A percentile compares a stretch with the other conserved stretches of the same genome.
Evolutionary conservation across 345 rosid genomes (phyloP).

Genomic region (Angophora floribunda): DNA sequence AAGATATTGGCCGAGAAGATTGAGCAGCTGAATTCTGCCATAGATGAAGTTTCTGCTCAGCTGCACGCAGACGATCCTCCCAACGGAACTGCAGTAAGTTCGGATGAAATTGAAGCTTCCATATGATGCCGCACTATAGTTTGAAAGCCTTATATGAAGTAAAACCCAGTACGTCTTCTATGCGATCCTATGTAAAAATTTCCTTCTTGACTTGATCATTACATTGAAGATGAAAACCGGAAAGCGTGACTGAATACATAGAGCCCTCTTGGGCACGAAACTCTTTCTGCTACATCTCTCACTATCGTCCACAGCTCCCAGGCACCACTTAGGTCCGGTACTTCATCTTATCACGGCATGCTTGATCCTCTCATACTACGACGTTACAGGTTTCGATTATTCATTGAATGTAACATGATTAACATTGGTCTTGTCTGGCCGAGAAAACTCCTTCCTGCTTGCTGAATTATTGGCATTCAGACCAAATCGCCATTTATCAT

Average conservation of each 20-base stretch:
- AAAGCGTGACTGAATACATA: neutral
- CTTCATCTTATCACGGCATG: neutral
- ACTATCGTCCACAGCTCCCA: neutral
- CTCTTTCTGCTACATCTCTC: neutral
- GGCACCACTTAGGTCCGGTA: neutral
- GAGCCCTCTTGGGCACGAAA: neutral
- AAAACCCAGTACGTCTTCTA: neutral
- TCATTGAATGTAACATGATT: neutral
- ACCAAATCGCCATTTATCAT: neutral
- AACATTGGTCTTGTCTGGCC: neutral
- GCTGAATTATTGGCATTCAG: neutral
- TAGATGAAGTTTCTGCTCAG: conserved; percentile 36
- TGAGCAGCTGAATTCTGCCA: conserved; percentile 34
- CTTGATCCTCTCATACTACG: neutral
- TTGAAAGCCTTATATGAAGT: neutral
- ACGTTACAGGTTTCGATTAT: neutral
- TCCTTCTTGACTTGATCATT: neutral
- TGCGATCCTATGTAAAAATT: neutral
- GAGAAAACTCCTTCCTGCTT: neutral
- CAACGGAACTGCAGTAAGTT: conserved; percentile 3
- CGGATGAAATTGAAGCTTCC: conserved; percentile 19
- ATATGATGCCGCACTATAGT: neutral
- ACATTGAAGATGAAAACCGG: neutral
- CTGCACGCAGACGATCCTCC: conserved; percentile 19
- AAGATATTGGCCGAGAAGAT: conserved; percentile 29